Base-by-base conservation (phyloP, 1,139 yeast species). In the Nakaseomyces delphensis region DNA sequence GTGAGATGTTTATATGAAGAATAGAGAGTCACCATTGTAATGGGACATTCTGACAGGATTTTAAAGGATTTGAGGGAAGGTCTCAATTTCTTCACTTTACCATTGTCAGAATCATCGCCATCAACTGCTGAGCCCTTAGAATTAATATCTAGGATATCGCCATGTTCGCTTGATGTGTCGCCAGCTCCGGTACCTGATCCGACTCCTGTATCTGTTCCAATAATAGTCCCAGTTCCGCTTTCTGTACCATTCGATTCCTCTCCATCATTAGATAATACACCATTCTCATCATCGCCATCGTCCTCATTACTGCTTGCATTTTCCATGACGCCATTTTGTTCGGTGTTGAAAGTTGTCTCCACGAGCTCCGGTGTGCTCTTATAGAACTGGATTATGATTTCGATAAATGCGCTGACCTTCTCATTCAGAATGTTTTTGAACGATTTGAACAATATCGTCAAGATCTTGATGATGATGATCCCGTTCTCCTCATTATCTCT, bases 401-500 rank as follows among this genome's bases (percentile, higher is more conserved):
- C 82, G 39, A 91, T 76, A 54, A 91, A 93, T 1, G 83, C 81
- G 50, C 76, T 80, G 3, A 91, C 95, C 53, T 81, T 81, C 16
- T 79, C 89, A 13, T 74, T 69, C 45, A 89, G 67, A 33, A 71
- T 70, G 15, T 73, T 63, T 64, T 85, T 89, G 66, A 83, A 91
- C 0, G 93, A 77, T 60, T 93, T 83, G 65, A 89, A 96, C 45
- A 91, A 68, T 39, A 83, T 76, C n/a, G 97, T 86, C 44, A 89
- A 73, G 43, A 87, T 80, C 60, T 86, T 89, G 83, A 89, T 81
- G 60, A 95, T 83, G 44, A 87, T 70, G 1, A 87, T 87, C 39
- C 97, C 98, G 59, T 91, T 91, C 51, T 89, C 97, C 63, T 93
- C 99, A 59, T 93, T 91, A 59, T 93, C 99, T 14, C 66, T 70